A percentile compares a stretch with the other conserved stretches of the same genome.
Conservation (phyloP, 768 basidiomycete species). For the Boletus pseudopeckii region DNA sequence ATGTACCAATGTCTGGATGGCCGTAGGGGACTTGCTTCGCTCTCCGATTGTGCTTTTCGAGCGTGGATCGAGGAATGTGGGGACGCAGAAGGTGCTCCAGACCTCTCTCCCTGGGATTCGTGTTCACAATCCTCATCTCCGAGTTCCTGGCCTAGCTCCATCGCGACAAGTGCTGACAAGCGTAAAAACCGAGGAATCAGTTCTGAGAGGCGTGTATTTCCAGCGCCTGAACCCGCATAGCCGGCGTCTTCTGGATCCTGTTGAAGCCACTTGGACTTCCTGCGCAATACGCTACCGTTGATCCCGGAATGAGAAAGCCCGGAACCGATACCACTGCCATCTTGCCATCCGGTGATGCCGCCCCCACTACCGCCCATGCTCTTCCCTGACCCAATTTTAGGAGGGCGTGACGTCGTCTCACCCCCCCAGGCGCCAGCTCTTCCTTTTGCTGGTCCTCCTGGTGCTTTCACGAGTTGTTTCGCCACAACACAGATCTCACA, state of each 20-base stretch:
- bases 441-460: conserved; percentile 24
- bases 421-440: conserved; percentile 28
- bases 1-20: conserved; percentile 83
- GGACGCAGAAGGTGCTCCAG: conserved; percentile 13
- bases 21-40: conserved; percentile 49
- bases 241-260: conserved; percentile 22
- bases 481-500: conserved; percentile 79
- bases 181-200: conserved; percentile 70
- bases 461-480: conserved; percentile 33
- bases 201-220: conserved; percentile 63
- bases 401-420: conserved; percentile 20
- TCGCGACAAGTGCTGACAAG: conserved; percentile 74
- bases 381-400: conserved; percentile 18
- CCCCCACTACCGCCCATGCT: conserved; percentile 35
- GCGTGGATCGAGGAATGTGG: conserved; percentile 9
- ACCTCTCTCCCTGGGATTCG: conserved; percentile 29
- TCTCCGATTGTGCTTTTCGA: conserved; percentile 31
- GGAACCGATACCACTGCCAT: conserved; percentile 69
- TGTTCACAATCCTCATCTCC: conserved; percentile 48
- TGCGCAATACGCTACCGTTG: conserved; percentile 56
- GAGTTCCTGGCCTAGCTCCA: conserved; percentile 71
- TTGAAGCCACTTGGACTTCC: conserved; percentile 36
- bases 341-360: conserved; percentile 70
- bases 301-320: conserved; percentile 58
- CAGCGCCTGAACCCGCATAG: conserved; percentile 39